Conservation (phyloP, 768 basidiomycete genomes). For the Termitomyces eurrhizus region DNA sequence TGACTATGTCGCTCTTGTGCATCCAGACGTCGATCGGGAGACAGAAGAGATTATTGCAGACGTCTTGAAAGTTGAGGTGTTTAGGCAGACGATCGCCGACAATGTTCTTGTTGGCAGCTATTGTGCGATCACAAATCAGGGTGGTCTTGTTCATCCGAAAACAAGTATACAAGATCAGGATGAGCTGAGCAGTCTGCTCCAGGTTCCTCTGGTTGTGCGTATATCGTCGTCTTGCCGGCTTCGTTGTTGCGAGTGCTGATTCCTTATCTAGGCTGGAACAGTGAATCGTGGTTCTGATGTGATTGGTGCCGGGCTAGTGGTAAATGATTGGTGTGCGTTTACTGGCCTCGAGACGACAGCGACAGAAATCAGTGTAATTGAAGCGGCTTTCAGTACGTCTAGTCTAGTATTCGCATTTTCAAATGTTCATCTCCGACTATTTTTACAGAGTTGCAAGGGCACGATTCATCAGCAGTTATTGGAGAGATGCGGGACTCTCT, state of each 20-base stretch:
- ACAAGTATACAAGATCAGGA: slow-evolving; percentile 98
- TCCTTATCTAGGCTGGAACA: slow-evolving; percentile 74
- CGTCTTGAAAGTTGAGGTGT: slow-evolving; percentile 98
- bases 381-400: slow-evolving; percentile 91
- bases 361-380: slow-evolving; percentile 97
- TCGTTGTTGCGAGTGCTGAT: slow-evolving; percentile 1
- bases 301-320: slow-evolving; percentile 94
- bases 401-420: slow-evolving; percentile 28
- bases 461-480: slow-evolving; percentile 76
- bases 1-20: slow-evolving; percentile 97
- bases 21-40: slow-evolving; percentile 96
- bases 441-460: slow-evolving; percentile 77
- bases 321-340: slow-evolving; percentile 99
- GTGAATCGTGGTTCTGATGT: slow-evolving; percentile 99
- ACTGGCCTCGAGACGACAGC: slow-evolving; percentile 99
- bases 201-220: slow-evolving; percentile 91
- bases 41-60: slow-evolving; percentile 99
- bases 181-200: slow-evolving; percentile 89
- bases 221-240: background rate
- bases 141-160: slow-evolving; percentile 96
- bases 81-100: slow-evolving; percentile 94
- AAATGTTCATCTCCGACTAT: slow-evolving; percentile 6
- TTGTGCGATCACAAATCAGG: slow-evolving; percentile 93
- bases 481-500: slow-evolving; percentile 89
- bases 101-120: slow-evolving; percentile 98